These are phyloP conservation scores for Colletotrichum liaoningense DNA, from an alignment of 2,329 filamentous ascomycete genomes.

Conservation along the genomic window DNA sequence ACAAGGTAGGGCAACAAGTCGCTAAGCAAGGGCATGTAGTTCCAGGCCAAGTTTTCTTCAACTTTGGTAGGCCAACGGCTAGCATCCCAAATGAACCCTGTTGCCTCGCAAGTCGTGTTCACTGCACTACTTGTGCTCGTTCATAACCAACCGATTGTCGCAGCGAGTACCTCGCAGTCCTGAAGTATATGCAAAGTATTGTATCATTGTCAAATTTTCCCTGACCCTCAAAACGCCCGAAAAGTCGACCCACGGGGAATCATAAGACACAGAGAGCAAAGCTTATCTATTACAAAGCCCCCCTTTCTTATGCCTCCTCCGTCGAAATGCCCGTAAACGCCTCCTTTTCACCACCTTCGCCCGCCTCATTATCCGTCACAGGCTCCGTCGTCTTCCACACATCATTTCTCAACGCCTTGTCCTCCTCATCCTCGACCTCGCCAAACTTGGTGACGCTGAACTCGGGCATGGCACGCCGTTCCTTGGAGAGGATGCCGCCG, in stretches of 20 bases:
- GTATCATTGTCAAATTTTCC: constrained; percentile 32
- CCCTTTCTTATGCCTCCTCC: constrained; percentile 25
- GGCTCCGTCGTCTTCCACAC: constrained; percentile 37
- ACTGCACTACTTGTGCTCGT: not conserved
- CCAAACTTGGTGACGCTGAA: constrained; percentile 69
- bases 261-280: constrained; percentile 6
- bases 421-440: constrained; percentile 58
- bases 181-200: constrained; percentile 9
- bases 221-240: constrained; percentile 33
- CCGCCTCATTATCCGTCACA: constrained; percentile 15
- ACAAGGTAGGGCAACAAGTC: not conserved
- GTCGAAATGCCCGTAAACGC: constrained; percentile 30
- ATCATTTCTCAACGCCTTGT: constrained; percentile 39
- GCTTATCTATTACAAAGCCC: not conserved
- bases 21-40: not conserved
- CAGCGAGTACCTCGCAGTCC: not conserved
- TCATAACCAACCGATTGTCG: not conserved
- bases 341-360: constrained; percentile 9
- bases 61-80: not conserved
- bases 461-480: constrained; percentile 58
- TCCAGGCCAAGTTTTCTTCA: not conserved
- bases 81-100: not conserved
- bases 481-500: constrained; percentile 36
- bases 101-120: not conserved
- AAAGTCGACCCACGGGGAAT: constrained; percentile 16